A percentile compares a stretch with the other conserved stretches of the same genome.
These are phyloP conservation scores for Fusarium sambucinum DNA, from an alignment of 2,329 filamentous ascomycete genomes.

Conservation along the genomic window DNA sequence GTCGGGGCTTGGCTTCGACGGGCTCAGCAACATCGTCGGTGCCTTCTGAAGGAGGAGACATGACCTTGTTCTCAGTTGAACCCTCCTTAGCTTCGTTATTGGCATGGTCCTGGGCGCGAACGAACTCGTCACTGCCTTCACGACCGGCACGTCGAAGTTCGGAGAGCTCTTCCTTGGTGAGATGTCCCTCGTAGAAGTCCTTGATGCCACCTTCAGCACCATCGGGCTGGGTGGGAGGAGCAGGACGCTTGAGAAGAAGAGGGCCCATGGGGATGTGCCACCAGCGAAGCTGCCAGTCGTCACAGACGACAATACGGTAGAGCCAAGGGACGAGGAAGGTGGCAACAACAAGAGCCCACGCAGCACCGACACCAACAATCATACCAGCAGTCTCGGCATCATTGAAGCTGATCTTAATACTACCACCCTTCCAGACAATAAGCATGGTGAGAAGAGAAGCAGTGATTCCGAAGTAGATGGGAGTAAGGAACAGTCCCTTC, in stretches of 20 bases:
- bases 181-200: constrained; percentile 68
- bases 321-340: constrained; percentile 71
- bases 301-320: constrained; percentile 67
- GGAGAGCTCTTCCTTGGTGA: constrained; percentile 65
- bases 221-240: constrained; percentile 70
- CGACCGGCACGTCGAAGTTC: constrained; percentile 53
- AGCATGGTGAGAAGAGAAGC: constrained; percentile 69
- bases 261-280: constrained; percentile 67
- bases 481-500: constrained; percentile 65
- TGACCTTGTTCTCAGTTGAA: constrained; percentile 32
- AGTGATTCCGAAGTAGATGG: constrained; percentile 69
- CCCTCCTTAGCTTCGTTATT: constrained; percentile 45
- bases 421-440: constrained; percentile 68
- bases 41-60: constrained; percentile 27
- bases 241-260: constrained; percentile 61
- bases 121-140: constrained; percentile 40
- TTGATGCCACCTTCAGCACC: constrained; percentile 68
- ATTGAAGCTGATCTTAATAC: constrained; percentile 54
- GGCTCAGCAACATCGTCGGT: constrained; percentile 6
- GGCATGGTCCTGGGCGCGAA: constrained; percentile 35
- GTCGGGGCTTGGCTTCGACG: constrained; percentile 25
- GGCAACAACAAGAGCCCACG: constrained; percentile 60
- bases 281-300: constrained; percentile 71
- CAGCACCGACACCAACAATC: constrained; percentile 66
- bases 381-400: constrained; percentile 62